A percentile compares a stretch with the other conserved stretches of the same genome.
phyloP scores from a whole-genome alignment of 495 filamentous ascomycete species.

The Cladorrhinum samala region DNA sequence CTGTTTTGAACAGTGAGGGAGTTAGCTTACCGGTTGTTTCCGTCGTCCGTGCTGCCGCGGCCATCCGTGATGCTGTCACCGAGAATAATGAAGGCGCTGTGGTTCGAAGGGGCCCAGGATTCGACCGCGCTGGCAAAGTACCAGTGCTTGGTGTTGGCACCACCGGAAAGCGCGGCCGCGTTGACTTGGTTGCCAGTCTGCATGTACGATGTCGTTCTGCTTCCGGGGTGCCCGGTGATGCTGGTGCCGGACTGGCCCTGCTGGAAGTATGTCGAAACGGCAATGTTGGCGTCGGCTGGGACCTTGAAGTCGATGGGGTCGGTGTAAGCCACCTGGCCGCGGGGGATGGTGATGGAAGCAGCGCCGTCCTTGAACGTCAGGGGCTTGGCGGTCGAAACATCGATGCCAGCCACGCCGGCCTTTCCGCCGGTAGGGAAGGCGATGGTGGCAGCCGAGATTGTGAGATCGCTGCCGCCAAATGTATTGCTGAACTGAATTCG shows the following conservation, averaged over 20 bases:
- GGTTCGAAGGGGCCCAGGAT: slow-evolving; percentile 42
- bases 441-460: slow-evolving; percentile 54
- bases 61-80: slow-evolving; percentile 76
- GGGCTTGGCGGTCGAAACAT: slow-evolving; percentile 40
- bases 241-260: slow-evolving; percentile 49
- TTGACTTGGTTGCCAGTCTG: slow-evolving; percentile 48
- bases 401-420: slow-evolving; percentile 49
- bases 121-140: slow-evolving; percentile 58
- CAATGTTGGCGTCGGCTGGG: slow-evolving; percentile 43
- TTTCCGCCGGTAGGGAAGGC: slow-evolving; percentile 45
- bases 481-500: slow-evolving; percentile 63
- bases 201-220: slow-evolving; percentile 58
- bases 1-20: too few relatives aligned
- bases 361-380: slow-evolving; percentile 54
- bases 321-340: slow-evolving; percentile 53
- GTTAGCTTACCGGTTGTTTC: slow-evolving; percentile 51
- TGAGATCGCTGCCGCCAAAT: slow-evolving; percentile 56
- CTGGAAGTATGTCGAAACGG: slow-evolving; percentile 53
- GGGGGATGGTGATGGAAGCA: slow-evolving; percentile 47
- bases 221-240: slow-evolving; percentile 63
- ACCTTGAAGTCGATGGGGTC: slow-evolving; percentile 57
- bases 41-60: slow-evolving; percentile 55
- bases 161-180: slow-evolving; percentile 41
- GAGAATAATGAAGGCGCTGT: slow-evolving; percentile 51
- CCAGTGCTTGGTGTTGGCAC: slow-evolving; percentile 45